Evolutionary conservation across 225 moss, liverwort and hornwort genomes (phyloP).

Genomic region (Physcomitrium patens): DNA sequence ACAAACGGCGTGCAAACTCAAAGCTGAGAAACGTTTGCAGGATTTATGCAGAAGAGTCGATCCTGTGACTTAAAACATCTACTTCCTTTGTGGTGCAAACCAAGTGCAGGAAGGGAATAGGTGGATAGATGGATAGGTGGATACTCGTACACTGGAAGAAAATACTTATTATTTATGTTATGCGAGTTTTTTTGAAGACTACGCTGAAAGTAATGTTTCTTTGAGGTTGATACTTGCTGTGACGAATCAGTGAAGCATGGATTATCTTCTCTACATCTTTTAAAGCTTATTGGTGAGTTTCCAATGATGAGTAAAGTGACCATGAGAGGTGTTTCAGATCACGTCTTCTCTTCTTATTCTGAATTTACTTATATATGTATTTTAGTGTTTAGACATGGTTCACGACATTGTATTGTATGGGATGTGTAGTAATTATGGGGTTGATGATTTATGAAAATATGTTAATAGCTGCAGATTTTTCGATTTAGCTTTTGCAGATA

Average conservation of each 20-base stretch:
- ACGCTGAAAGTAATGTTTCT: slow-evolving; percentile 24
- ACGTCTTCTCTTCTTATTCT: slow-evolving; percentile 1
- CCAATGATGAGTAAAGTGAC: slow-evolving; percentile 9
- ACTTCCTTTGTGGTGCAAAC: slow-evolving; percentile 31
- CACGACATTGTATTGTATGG: background rate
- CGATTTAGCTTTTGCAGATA: no score
- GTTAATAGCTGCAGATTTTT: background rate
- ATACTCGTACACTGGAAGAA: slow-evolving; percentile 43
- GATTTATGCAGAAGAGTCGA: slow-evolving; percentile 18
- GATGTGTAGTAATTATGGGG: background rate
- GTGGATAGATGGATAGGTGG: background rate
- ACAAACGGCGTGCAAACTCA: slow-evolving; percentile 29
- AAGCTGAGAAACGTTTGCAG: slow-evolving; percentile 24
- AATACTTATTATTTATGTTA: slow-evolving; percentile 29
- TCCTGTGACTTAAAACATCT: slow-evolving; percentile 22
- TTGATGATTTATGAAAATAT: slow-evolving; percentile 5
- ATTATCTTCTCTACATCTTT: slow-evolving; percentile 27
- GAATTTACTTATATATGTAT: no score
- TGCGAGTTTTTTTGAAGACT: slow-evolving; percentile 32
- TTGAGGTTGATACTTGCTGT: slow-evolving; percentile 29
- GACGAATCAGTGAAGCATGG: slow-evolving; percentile 24
- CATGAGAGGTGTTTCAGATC: background rate
- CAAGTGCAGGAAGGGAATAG: background rate
- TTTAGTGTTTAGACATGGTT: no score
- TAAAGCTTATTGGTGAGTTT: no score